These are phyloP conservation scores for Mortierella sp. DNA, from an alignment of 371 early-diverging fungal species.

Conservation along the genomic window DNA sequence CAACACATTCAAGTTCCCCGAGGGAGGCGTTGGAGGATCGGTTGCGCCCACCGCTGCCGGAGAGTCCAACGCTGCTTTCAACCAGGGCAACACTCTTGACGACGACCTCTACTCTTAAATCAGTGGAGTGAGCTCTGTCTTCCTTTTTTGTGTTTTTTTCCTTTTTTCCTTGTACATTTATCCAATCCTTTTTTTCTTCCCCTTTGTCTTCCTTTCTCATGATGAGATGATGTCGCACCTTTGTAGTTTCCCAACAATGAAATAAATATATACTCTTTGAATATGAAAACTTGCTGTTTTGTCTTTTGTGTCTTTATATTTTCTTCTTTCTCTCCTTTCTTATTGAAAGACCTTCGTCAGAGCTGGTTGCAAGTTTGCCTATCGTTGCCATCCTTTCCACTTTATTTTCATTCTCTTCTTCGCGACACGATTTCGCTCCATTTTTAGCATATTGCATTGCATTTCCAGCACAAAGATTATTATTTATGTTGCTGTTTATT, in stretches of 20 bases:
- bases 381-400: too few relatives aligned
- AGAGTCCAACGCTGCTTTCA: constrained; percentile 60
- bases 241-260: constrained; percentile 7
- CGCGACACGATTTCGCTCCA: too few relatives aligned
- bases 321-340: too few relatives aligned
- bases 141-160: not conserved
- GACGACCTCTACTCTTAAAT: constrained; percentile 65
- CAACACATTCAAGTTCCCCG: constrained; percentile 96
- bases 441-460: too few relatives aligned
- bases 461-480: not conserved
- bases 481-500: not conserved
- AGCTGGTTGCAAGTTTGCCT: too few relatives aligned
- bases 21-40: constrained; percentile 71
- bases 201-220: constrained; percentile 53
- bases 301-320: too few relatives aligned
- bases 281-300: not conserved
- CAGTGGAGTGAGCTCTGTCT: not conserved
- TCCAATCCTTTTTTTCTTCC: not conserved
- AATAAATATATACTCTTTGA: constrained; percentile 4
- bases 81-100: constrained; percentile 62
- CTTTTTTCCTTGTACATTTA: not conserved
- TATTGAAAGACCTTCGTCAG: too few relatives aligned
- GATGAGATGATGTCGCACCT: not conserved
- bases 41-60: constrained; percentile 34
- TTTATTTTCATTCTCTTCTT: too few relatives aligned